A percentile compares a stretch with the other conserved stretches of the same genome.
Evolutionary conservation across 257 asterid species (phyloP).

Genomic region (Nicotiana otophora): DNA sequence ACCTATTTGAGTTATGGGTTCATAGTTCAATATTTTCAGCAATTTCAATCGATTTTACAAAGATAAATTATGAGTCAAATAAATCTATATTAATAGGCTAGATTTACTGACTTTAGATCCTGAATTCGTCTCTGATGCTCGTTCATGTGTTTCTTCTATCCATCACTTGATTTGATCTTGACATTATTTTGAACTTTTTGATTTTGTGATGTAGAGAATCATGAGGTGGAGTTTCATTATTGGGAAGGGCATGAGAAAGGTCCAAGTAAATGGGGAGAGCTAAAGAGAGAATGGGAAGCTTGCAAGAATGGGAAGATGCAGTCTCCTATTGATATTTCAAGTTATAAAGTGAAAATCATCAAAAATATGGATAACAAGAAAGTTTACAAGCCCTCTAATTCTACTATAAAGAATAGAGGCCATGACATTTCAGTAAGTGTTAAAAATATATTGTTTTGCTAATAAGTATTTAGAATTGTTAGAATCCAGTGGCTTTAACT

Average conservation of each 20-base stretch:
- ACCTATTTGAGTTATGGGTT: too few species aligned
- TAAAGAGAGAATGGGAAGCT: slow-evolving; percentile 59
- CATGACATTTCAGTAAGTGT: slow-evolving; percentile 54
- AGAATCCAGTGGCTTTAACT: not conserved
- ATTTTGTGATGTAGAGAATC: slow-evolving; percentile 23
- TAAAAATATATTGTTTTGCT: too few species aligned
- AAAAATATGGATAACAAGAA: slow-evolving; percentile 17
- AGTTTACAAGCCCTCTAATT: slow-evolving; percentile 33
- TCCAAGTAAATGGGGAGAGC: slow-evolving; percentile 57
- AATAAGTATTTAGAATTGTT: too few species aligned
- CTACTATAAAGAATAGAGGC: slow-evolving; percentile 54
- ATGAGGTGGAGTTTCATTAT: slow-evolving; percentile 56
- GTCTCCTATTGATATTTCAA: slow-evolving; percentile 61
- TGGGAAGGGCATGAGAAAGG: slow-evolving; percentile 36
- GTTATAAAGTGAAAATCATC: slow-evolving; percentile 30
- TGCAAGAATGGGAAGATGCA: slow-evolving; percentile 51
- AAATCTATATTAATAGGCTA: too few species aligned
- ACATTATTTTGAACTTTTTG: not conserved
- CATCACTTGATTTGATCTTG: not conserved
- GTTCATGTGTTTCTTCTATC: not conserved
- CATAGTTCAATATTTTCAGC: too few species aligned
- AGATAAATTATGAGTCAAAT: too few species aligned
- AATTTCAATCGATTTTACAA: too few species aligned
- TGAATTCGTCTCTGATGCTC: not conserved
- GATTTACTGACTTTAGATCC: not conserved